A percentile compares a stretch with the other conserved stretches of the same genome.
Conservation (phyloP, 495 filamentous ascomycete genomes). For the Aspergillus funiculosus region DNA sequence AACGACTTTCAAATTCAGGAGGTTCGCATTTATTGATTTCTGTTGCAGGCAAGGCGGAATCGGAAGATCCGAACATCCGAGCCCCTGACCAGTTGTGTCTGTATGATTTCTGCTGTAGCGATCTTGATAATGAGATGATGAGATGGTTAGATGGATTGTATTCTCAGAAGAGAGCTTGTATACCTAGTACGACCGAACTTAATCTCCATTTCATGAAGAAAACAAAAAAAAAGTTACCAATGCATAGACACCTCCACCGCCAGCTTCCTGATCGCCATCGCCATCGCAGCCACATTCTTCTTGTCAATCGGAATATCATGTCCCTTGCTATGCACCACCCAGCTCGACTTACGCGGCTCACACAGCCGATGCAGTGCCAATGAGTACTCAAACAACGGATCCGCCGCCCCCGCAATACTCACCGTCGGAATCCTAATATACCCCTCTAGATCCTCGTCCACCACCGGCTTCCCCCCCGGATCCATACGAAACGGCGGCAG, state of each 20-base stretch:
- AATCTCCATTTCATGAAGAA: too few species aligned
- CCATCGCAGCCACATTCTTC: conserved; percentile 25
- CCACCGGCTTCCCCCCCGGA: conserved; percentile 18
- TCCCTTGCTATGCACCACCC: conserved; percentile 29
- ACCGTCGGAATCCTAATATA: conserved; percentile 27
- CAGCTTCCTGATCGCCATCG: conserved; percentile 24
- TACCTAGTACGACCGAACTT: too few species aligned
- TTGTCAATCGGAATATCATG: conserved; percentile 31
- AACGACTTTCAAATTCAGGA: too few species aligned
- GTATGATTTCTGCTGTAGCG: too few species aligned
- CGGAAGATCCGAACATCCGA: too few species aligned
- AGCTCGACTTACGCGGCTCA: conserved; percentile 14
- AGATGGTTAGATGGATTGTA: too few species aligned
- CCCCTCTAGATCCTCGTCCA: conserved; percentile 22
- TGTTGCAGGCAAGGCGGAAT: too few species aligned
- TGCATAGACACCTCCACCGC: conserved; percentile 16
- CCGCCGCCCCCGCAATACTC: conserved; percentile 25
- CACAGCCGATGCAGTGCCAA: conserved; percentile 28
- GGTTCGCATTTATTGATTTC: too few species aligned
- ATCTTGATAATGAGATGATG: too few species aligned
- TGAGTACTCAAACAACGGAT: conserved; percentile 26
- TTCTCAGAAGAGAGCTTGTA: too few species aligned
- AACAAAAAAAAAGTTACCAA: too few species aligned
- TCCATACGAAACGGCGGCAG: conserved; percentile 31
- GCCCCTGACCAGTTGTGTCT: too few species aligned